A percentile compares a stretch with the other conserved stretches of the same genome.
Evolutionary conservation across 2,329 filamentous ascomycete species (phyloP).

Genomic region (Monosporascus ibericus): DNA sequence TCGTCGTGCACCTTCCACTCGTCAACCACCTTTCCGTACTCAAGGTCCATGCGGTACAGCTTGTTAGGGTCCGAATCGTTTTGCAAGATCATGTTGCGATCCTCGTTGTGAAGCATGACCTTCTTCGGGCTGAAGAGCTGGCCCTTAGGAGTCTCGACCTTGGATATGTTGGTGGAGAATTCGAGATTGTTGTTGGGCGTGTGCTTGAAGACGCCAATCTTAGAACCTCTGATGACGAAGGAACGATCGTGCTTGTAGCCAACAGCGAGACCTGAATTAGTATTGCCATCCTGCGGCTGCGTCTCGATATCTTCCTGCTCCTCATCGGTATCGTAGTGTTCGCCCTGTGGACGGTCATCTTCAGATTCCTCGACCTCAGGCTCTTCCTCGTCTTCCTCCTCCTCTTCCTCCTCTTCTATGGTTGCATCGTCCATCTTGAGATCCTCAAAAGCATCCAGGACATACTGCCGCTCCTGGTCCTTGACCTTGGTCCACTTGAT

Average conservation of each 20-base stretch:
- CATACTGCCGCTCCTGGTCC: constrained; percentile 87
- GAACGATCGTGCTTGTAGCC: constrained; percentile 96
- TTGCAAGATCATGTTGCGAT: constrained; percentile 84
- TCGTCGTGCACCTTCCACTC: constrained; percentile 99
- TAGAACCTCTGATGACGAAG: constrained; percentile 92
- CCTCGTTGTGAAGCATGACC: constrained; percentile 91
- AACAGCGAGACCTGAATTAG: constrained; percentile 91
- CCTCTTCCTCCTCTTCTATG: constrained; percentile 45
- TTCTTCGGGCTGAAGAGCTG: constrained; percentile 90
- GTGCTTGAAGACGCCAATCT: constrained; percentile 99
- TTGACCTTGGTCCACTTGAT: constrained; percentile 92
- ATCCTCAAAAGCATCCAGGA: constrained; percentile 92
- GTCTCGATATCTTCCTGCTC: constrained; percentile 72
- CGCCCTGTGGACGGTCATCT: constrained; percentile 61
- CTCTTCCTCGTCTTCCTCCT: constrained; percentile 49
- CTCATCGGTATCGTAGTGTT: constrained; percentile 63
- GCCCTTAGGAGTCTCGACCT: constrained; percentile 82
- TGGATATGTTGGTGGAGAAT: constrained; percentile 95
- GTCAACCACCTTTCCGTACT: constrained; percentile 95
- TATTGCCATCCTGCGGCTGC: constrained; percentile 67
- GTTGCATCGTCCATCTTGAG: constrained; percentile 80
- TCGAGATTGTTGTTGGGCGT: constrained; percentile 87
- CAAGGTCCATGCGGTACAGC: constrained; percentile 93
- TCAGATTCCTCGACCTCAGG: constrained; percentile 51
- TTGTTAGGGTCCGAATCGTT: constrained; percentile 79